A percentile compares a stretch with the other conserved stretches of the same genome.
Evolutionary conservation across 805 yeast genomes (phyloP).

Genomic region (Candida cerambycidarum): DNA sequence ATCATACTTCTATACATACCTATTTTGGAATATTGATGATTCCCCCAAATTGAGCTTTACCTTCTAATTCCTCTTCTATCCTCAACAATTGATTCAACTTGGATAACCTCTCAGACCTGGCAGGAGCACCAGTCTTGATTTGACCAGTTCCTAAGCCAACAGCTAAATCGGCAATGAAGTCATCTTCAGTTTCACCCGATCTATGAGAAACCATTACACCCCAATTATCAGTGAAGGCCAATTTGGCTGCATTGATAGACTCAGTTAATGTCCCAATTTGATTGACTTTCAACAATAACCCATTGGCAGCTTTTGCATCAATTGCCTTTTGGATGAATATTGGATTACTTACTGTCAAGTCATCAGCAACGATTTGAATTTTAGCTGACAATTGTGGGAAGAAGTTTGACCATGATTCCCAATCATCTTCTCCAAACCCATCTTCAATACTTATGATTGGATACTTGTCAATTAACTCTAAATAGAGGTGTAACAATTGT

Average conservation of each 20-base stretch:
- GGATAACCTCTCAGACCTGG: slow-evolving; percentile 99
- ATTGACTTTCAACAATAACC: slow-evolving; percentile 95
- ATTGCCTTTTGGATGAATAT: slow-evolving; percentile 91
- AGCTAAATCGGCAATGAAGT: slow-evolving; percentile 94
- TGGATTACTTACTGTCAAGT: slow-evolving; percentile 98
- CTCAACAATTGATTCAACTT: slow-evolving; percentile 97
- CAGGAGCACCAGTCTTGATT: slow-evolving; percentile 99
- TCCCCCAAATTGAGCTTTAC: slow-evolving; percentile 59
- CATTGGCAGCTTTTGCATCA: slow-evolving; percentile 93
- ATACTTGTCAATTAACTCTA: slow-evolving; percentile 76
- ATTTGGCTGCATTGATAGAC: slow-evolving; percentile 95
- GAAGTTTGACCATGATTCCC: slow-evolving; percentile 97
- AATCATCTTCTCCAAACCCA: slow-evolving; percentile 99
- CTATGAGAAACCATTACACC: slow-evolving; percentile 99
- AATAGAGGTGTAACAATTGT: slow-evolving; percentile 84
- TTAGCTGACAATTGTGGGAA: slow-evolving; percentile 60
- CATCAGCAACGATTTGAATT: slow-evolving; percentile 95
- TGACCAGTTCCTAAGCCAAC: slow-evolving; percentile 99
- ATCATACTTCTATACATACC: not conserved
- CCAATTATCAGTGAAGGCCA: slow-evolving; percentile 95
- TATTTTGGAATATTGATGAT: not conserved
- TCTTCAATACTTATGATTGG: slow-evolving; percentile 98
- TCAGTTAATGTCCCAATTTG: slow-evolving; percentile 97
- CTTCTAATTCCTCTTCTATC: slow-evolving; percentile 98
- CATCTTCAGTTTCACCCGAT: slow-evolving; percentile 99